These are phyloP conservation scores for Mortierella antarctica DNA, from an alignment of 192 early-diverging fungal species.

Conservation along the genomic window DNA sequence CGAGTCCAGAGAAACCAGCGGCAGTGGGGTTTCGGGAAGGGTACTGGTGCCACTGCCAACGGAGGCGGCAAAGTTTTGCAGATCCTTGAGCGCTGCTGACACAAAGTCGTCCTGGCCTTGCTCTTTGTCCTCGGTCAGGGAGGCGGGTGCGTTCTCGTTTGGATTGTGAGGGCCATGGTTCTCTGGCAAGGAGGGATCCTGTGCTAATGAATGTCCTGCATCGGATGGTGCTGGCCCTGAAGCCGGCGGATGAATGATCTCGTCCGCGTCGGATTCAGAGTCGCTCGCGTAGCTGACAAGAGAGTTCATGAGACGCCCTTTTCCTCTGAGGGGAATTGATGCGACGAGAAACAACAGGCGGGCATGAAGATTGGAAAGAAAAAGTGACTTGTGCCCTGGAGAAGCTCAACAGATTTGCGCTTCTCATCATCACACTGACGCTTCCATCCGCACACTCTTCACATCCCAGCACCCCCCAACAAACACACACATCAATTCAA, in stretches of 20 bases:
- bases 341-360: too few species aligned
- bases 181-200: not conserved
- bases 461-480: too few species aligned
- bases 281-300: constrained; percentile 43
- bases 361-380: not conserved
- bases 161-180: not conserved
- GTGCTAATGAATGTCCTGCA: not conserved
- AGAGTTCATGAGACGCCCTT: constrained; percentile 20
- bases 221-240: not conserved
- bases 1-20: not conserved
- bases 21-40: not conserved
- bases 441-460: too few species aligned
- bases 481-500: too few species aligned
- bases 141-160: not conserved
- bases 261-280: constrained; percentile 17
- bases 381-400: too few species aligned
- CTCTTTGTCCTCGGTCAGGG: not conserved
- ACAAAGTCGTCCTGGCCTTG: constrained; percentile 18
- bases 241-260: not conserved
- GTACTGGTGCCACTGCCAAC: not conserved
- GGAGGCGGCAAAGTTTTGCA: constrained; percentile 36
- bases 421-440: too few species aligned
- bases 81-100: constrained; percentile 19
- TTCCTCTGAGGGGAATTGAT: too few species aligned
- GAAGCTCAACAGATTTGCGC: too few species aligned